Base-by-base conservation (phyloP, 2,329 filamentous ascomycete genomes). In the Penicillium sp. region DNA sequence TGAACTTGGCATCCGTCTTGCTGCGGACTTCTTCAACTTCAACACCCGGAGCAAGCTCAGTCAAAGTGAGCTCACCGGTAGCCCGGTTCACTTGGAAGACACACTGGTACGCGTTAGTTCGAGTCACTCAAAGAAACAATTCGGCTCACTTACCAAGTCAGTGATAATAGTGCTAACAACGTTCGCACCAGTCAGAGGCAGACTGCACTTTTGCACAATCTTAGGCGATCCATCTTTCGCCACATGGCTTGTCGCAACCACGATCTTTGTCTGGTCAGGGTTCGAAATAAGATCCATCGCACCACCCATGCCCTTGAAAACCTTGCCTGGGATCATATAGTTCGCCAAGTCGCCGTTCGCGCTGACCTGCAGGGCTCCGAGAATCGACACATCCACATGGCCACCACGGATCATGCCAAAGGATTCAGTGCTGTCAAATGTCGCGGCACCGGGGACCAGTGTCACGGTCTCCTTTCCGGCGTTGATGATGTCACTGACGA, bases 391-490 rank as follows among this genome's bases (percentile, higher is more conserved):
- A 68, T 96, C 88, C 43, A 96, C 87, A 67, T 92, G 90, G 0
- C 91, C 91, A 51, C 90, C 89, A 11, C 91, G 85, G 65, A 96
- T 96, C 91, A 95, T 95, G 65, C 84, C 87, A 68, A 96, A 96
- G 1, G 89, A 92, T 74, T 95, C 91, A 60, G 88, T 83, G 45
- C 86, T 90, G 71, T 91, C 90, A 66, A 95, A 96, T 10, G 86
- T 89, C 0, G 88, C 83, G 0, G 90, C 90, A 1, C 91, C 91
- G 0, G 89, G 87, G 0, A 91, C 78, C 0, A 95, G 81, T 0
- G 91, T 95, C 0, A 93, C 90, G 0, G 90, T 96, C 72, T 96
- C 90, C 71, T 96, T 96, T 56, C 91, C 90, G 0, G 91, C 91
- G 66, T 95, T 96, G 77, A 95, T 88, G 61, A 93, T 85, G 65